Conservation (phyloP, 148 eudicot genomes). For the Camellia sinensis region DNA sequence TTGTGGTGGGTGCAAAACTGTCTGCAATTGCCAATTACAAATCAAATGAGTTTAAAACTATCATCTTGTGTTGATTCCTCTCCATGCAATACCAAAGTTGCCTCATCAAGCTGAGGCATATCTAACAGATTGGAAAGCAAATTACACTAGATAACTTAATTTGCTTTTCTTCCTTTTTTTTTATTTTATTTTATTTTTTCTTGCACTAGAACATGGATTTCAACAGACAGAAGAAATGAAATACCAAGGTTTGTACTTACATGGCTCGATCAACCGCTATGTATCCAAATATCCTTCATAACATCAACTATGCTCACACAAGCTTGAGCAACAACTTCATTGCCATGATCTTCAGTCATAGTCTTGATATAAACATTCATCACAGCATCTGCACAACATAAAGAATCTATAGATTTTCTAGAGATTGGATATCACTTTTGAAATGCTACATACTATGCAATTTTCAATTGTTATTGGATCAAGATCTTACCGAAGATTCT, state of each 20-base stretch:
- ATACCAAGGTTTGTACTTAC: constrained; percentile 46
- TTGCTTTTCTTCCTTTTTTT: background rate
- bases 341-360: constrained; percentile 91
- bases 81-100: constrained; percentile 61
- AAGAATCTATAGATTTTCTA: background rate
- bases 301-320: constrained; percentile 77
- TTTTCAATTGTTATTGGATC: background rate
- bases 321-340: constrained; percentile 98
- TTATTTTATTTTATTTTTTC: too few species aligned
- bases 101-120: constrained; percentile 71
- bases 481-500: constrained; percentile 62
- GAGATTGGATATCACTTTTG: background rate
- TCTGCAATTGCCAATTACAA: constrained; percentile 49
- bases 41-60: background rate
- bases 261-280: constrained; percentile 77
- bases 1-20: constrained; percentile 78
- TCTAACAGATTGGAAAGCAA: constrained; percentile 37
- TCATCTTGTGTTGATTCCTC: constrained; percentile 47
- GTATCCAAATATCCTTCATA: constrained; percentile 62
- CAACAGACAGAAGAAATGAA: constrained; percentile 8
- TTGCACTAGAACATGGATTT: background rate
- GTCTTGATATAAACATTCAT: constrained; percentile 82
- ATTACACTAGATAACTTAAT: constrained; percentile 6
- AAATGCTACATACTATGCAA: background rate
- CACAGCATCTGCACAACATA: constrained; percentile 58